Evolutionary conservation across 2,329 filamentous ascomycete genomes (phyloP).

Genomic region (Hymenoscyphus infarciens): DNA sequence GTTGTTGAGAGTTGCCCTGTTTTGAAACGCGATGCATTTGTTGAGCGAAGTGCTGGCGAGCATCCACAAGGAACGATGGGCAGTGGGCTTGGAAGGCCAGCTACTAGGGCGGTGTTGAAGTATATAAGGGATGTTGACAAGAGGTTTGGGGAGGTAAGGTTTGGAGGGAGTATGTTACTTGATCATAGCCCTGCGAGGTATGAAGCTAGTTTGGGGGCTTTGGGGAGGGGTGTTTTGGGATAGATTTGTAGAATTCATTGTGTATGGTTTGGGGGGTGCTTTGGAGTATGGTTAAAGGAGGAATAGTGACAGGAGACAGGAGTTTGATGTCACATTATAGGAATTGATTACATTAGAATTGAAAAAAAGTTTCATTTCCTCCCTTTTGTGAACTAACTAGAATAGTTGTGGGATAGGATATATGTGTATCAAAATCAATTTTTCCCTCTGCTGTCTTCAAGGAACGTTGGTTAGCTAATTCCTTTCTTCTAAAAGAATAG

Average conservation of each 20-base stretch:
- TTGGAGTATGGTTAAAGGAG: too few relatives aligned
- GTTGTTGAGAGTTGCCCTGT: slow-evolving; percentile 66
- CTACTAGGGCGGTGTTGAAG: slow-evolving; percentile 64
- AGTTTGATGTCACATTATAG: too few relatives aligned
- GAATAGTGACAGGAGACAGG: too few relatives aligned
- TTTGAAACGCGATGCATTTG: slow-evolving; percentile 64
- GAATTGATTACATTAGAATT: too few relatives aligned
- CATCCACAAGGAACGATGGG: slow-evolving; percentile 20
- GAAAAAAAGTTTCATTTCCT: too few relatives aligned
- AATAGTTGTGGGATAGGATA: too few relatives aligned
- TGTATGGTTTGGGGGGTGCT: too few relatives aligned
- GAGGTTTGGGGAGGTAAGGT: slow-evolving; percentile 66
- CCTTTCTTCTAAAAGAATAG: too few relatives aligned
- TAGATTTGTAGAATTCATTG: not conserved
- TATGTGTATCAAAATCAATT: too few relatives aligned
- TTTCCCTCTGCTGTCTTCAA: too few relatives aligned
- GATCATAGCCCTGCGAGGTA: slow-evolving; percentile 75
- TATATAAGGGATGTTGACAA: slow-evolving; percentile 69
- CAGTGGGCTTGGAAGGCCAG: slow-evolving; percentile 58
- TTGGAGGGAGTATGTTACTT: slow-evolving; percentile 69
- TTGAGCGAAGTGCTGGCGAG: slow-evolving; percentile 33
- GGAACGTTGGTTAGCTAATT: too few relatives aligned
- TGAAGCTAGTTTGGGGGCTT: slow-evolving; percentile 62
- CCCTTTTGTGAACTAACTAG: too few relatives aligned
- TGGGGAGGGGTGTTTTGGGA: slow-evolving; percentile 44